Base-by-base conservation (phyloP, 371 early-diverging fungal species). In the Blakeslea trispora region DNA sequence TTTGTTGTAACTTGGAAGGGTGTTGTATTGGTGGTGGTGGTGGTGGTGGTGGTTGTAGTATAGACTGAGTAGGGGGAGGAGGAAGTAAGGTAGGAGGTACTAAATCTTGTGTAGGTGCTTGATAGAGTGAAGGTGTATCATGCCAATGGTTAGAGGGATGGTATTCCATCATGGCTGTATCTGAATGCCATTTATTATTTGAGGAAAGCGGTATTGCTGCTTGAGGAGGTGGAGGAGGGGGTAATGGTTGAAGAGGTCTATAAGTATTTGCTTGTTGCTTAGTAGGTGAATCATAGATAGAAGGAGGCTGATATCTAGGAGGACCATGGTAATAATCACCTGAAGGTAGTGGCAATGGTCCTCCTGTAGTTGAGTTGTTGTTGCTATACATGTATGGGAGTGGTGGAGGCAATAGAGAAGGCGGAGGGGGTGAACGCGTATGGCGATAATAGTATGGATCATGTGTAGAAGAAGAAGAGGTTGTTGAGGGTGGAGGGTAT, bases 161-260 rank as follows among this genome's bases (percentile, higher is more conserved):
- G 3, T 3, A 28, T 3, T 28, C 28, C 28, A 28, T 28, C 28
- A 28, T 28, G 13, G 2, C 18, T 43, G 14, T 17, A 3, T 17
- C 21, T 21, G 17, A 43, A 43, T 43, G 21, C 21, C 43, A 43
- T 43, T 43, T 21, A 22, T 39, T 13, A 5, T 23, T 45, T 18
- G 45, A 9, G 1, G 22, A 21, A 21, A n/a, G n/a, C n/a, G n/a
- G n/a, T n/a, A n/a, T n/a, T n/a, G n/a, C n/a, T n/a, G n/a, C n/a
- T n/a, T n/a, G n/a, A n/a, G n/a, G n/a, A n/a, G 24, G 10, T 4
- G 22, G 17, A n/a, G 46, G 46, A 45, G 32, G 47, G 35, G 55
- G 55, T 22, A 52, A 23, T 46, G 62, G 55, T 41, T 45, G 56
- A 7, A 51, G 46, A 28, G 57, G 57, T 62, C 62, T 56, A 48